Percentiles rank a stretch among this genome's conserved stretches.
Evolutionary conservation across 2,329 filamentous ascomycete genomes (phyloP).

Genomic region (Microdochium trichocladiopsis): DNA sequence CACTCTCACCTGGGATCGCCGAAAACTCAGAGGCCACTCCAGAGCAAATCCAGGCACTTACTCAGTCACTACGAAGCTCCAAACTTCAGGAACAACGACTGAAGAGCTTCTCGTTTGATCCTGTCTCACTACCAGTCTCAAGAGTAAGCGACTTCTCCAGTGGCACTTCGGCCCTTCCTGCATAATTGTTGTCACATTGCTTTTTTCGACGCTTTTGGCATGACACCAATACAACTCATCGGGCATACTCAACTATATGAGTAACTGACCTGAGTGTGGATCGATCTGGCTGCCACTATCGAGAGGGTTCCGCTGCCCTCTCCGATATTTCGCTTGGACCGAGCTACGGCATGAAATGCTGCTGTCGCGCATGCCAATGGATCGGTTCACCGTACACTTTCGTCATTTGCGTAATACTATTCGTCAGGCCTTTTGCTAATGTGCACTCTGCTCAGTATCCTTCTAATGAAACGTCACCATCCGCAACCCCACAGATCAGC

Average conservation of each 20-base stretch:
- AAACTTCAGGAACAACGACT: constrained; percentile 77
- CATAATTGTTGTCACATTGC: background rate
- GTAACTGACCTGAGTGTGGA: too few relatives aligned
- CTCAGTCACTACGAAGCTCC: constrained; percentile 64
- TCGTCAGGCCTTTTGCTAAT: background rate
- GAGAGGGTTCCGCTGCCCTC: too few relatives aligned
- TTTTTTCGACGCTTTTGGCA: too few relatives aligned
- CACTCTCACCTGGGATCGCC: constrained; percentile 10
- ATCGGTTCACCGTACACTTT: too few relatives aligned
- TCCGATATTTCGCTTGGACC: too few relatives aligned
- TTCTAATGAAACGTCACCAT: constrained; percentile 53
- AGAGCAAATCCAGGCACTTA: constrained; percentile 65
- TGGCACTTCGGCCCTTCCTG: background rate
- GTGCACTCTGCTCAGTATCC: constrained; percentile 34
- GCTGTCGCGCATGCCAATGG: too few relatives aligned
- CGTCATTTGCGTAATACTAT: too few relatives aligned
- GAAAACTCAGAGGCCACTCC: constrained; percentile 36
- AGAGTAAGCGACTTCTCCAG: constrained; percentile 44
- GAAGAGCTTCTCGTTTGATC: constrained; percentile 83
- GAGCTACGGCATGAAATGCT: too few relatives aligned
- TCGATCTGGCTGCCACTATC: too few relatives aligned
- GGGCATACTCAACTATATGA: too few relatives aligned
- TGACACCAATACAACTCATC: too few relatives aligned
- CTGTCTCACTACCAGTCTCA: constrained; percentile 79
- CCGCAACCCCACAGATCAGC: constrained; percentile 56